Evolutionary conservation across 2,329 filamentous ascomycete genomes (phyloP).

Genomic region (Knufia petricola): DNA sequence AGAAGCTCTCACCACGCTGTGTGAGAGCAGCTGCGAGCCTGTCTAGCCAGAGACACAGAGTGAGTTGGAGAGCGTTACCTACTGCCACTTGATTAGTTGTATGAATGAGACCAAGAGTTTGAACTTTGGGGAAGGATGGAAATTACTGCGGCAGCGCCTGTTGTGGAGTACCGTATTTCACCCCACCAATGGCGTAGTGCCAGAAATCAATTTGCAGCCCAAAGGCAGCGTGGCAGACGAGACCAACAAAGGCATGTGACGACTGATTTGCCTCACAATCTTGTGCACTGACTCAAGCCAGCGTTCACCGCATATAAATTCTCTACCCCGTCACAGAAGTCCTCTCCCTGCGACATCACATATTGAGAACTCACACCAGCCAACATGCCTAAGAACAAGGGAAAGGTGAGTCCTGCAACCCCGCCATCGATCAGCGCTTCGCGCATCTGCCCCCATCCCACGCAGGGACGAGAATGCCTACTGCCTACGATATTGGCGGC

Average conservation of each 20-base stretch:
- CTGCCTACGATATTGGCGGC: slow-evolving; percentile 13
- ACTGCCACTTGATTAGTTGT: too few species aligned
- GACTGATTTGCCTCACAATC: background rate
- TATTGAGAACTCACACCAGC: slow-evolving; percentile 7
- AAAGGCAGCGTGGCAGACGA: background rate
- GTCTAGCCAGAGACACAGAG: too few species aligned
- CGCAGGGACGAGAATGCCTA: slow-evolving; percentile 9
- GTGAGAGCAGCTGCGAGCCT: too few species aligned
- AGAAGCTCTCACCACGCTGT: too few species aligned
- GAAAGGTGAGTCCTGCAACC: slow-evolving; percentile 61
- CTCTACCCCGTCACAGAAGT: background rate
- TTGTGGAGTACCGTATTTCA: too few species aligned
- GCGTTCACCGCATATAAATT: background rate
- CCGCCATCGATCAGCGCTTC: slow-evolving; percentile 10
- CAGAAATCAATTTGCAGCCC: background rate
- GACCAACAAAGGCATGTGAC: background rate
- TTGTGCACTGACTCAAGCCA: background rate
- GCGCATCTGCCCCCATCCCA: slow-evolving; percentile 7
- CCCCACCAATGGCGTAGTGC: slow-evolving; percentile 5
- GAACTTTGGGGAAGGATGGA: too few species aligned
- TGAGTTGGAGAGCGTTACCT: too few species aligned
- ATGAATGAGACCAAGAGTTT: too few species aligned
- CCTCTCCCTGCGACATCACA: background rate
- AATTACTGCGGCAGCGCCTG: too few species aligned
- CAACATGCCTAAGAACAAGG: slow-evolving; percentile 98